Conservation (phyloP, 2,329 filamentous ascomycete species). For the Alternaria triticina region DNA sequence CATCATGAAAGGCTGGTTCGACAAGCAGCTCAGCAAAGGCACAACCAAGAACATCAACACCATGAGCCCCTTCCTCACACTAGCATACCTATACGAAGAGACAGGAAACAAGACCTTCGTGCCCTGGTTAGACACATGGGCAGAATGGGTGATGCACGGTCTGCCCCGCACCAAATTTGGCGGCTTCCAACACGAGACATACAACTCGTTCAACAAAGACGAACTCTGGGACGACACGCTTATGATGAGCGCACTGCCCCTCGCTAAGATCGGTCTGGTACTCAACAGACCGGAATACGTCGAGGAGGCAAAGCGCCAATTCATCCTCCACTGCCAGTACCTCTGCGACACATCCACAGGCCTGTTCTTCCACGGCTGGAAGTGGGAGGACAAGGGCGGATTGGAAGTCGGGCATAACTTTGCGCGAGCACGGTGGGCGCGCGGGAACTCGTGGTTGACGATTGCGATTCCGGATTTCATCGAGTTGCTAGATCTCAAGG, state of each 20-base stretch:
- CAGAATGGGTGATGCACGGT: conserved; percentile 81
- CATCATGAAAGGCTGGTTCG: conserved; percentile 78
- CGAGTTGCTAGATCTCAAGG: conserved; percentile 69
- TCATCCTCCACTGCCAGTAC: conserved; percentile 79
- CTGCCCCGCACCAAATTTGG: conserved; percentile 73
- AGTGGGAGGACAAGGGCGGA: conserved; percentile 68
- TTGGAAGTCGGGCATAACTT: conserved; percentile 61
- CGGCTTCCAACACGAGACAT: conserved; percentile 78
- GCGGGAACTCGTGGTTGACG: conserved; percentile 77
- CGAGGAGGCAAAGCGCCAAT: conserved; percentile 78
- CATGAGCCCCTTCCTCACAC: conserved; percentile 77
- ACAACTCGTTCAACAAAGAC: conserved; percentile 71
- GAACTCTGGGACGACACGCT: conserved; percentile 86
- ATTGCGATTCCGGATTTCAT: conserved; percentile 85
- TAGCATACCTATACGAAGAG: conserved; percentile 80
- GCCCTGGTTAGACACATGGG: conserved; percentile 81
- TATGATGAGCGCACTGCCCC: conserved; percentile 85
- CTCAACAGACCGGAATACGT: conserved; percentile 74
- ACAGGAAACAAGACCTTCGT: conserved; percentile 72
- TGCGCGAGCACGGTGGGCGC: conserved; percentile 61
- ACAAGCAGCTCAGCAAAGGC: conserved; percentile 69
- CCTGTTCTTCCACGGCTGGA: conserved; percentile 84
- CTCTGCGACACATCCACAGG: conserved; percentile 75
- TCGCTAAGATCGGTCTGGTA: conserved; percentile 79
- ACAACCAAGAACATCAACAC: conserved; percentile 89